These are phyloP conservation scores for Neurospora sublineolata DNA, from an alignment of 495 filamentous ascomycete genomes.

Conservation along the genomic window DNA sequence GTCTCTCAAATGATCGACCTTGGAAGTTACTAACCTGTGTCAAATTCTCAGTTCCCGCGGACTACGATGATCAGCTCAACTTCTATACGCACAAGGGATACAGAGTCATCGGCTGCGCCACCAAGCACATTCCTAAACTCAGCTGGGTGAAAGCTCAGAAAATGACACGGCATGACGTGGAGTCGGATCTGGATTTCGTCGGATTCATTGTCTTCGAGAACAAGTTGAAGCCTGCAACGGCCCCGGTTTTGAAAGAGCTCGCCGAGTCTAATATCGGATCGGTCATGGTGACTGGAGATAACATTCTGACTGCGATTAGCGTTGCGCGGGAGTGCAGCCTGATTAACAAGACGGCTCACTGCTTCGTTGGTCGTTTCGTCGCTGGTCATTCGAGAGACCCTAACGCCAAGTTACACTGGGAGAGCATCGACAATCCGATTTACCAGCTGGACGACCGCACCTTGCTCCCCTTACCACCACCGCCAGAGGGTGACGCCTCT, in stretches of 20 bases:
- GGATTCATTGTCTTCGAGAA: slow-evolving; percentile 99
- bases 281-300: slow-evolving; percentile 98
- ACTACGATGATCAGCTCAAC: slow-evolving; percentile 78
- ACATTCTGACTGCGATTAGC: slow-evolving; percentile 93
- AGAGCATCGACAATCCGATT: slow-evolving; percentile 76
- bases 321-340: slow-evolving; percentile 88
- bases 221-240: slow-evolving; percentile 80
- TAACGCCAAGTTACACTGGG: slow-evolving; percentile 67
- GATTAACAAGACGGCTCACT: slow-evolving; percentile 67
- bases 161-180: slow-evolving; percentile 75
- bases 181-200: slow-evolving; percentile 70
- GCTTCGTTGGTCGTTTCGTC: slow-evolving; percentile 81
- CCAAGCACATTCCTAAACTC: slow-evolving; percentile 72
- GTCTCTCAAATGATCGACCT: too few species aligned
- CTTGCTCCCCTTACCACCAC: slow-evolving; percentile 60
- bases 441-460: slow-evolving; percentile 67
- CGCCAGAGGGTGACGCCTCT: slow-evolving; percentile 63
- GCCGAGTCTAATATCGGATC: slow-evolving; percentile 72
- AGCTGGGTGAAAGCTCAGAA: slow-evolving; percentile 92
- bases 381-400: slow-evolving; percentile 62
- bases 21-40: too few species aligned
- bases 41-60: slow-evolving; percentile 44
- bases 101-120: slow-evolving; percentile 94
- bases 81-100: slow-evolving; percentile 93
- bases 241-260: slow-evolving; percentile 71